Percentiles rank a stretch among this genome's conserved stretches.
These are phyloP conservation scores for Hanseniaspora singularis DNA, from an alignment of 805 yeast species.

Conservation along the genomic window DNA sequence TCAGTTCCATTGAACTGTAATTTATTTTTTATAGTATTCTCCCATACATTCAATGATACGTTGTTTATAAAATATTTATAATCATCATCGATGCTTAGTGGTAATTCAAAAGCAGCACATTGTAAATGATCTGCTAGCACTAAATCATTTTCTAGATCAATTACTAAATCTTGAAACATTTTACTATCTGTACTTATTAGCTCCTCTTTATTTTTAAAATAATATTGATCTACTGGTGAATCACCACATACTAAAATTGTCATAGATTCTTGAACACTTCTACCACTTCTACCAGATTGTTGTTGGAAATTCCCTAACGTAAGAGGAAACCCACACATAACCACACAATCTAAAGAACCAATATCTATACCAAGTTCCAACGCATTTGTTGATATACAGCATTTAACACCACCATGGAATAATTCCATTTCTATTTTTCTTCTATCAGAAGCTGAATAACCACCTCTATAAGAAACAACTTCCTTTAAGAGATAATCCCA, in stretches of 20 bases:
- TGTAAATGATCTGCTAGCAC: conserved; percentile 76
- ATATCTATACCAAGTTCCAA: conserved; percentile 91
- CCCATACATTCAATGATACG: conserved; percentile 20
- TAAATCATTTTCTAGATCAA: conserved; percentile 49
- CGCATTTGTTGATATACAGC: conserved; percentile 90
- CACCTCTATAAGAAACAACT: conserved; percentile 90
- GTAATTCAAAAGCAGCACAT: conserved; percentile 85
- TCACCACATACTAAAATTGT: conserved; percentile 75
- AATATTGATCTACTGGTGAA: conserved; percentile 78
- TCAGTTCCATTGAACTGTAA: conserved; percentile 32
- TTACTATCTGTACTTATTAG: conserved; percentile 35
- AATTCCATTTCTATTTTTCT: conserved; percentile 77
- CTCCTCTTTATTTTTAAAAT: conserved; percentile 41
- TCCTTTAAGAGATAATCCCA: conserved; percentile 40
- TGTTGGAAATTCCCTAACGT: conserved; percentile 82
- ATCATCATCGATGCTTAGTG: conserved; percentile 47
- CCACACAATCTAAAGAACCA: conserved; percentile 81
- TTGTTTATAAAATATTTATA: conserved; percentile 37
- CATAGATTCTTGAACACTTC: conserved; percentile 73
- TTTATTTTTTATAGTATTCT: conserved; percentile 29
- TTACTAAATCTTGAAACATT: conserved; percentile 45
- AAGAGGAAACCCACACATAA: conserved; percentile 85
- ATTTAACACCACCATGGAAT: conserved; percentile 76
- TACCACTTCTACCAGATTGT: conserved; percentile 94
- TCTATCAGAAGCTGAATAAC: conserved; percentile 77